Evolutionary conservation across 129 eudicot genomes (phyloP), one percentile per base, ranked within the genome.

Genomic region (Smallanthus sonchifolius): DNA sequence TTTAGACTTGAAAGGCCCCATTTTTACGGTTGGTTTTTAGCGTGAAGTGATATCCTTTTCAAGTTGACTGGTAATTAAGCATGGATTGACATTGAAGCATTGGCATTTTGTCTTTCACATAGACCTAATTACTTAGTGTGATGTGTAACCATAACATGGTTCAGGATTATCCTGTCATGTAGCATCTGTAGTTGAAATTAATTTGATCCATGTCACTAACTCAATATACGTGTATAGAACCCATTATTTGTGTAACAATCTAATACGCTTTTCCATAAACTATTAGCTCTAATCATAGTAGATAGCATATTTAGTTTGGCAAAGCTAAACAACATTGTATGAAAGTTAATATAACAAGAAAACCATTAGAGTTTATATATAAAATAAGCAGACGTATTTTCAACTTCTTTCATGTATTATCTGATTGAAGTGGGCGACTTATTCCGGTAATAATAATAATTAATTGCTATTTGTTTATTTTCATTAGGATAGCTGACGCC

Each of bases 401-500:
- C 37, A 57, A 24, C 32, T 2, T 24, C 37, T 57, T 11, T 24
- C 6, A 24, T 57, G 65, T 28, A 8, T 55, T 24, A 20, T 55
- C 9, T 17, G 14, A 10, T 55, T 55, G 13, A 55, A 55, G 9
- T 10, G 11, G 0, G 11, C 7, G 10, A 55, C 4, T 77, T 24
- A 55, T 6, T 32, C 10, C 48, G 75, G 34, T 55, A 55, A 20
- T 24, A 28, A 20, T 24, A 28, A 57, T 28, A 30, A 0, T 30
- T 28, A 24, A 30, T 57, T 57, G 37, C 5, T 24, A 2, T 28
- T 61, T 47, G 37, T 51, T 17, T 57, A n/a, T 61, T 78, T 63
- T 13, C 35, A 39, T 64, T 65, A 94, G 98, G 78, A 94, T 94
- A 68, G 85, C 97, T 17, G 98, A 94, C 73, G 98, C 98, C 65